Conservation (phyloP, 805 yeast species). For the Yarrowia divulgata region DNA sequence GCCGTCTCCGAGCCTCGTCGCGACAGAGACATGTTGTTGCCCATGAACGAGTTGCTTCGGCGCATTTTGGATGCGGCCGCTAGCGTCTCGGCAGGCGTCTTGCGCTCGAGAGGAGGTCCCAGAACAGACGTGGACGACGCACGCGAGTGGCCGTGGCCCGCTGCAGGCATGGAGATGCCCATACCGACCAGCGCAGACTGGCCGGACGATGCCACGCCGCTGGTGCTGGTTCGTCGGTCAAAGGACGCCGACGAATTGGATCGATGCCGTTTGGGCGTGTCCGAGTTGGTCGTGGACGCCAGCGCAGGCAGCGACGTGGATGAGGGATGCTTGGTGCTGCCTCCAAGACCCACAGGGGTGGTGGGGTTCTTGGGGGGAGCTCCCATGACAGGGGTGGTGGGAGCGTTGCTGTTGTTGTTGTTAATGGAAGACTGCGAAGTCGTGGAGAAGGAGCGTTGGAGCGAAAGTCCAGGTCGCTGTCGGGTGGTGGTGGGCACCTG, state of each 20-base stretch:
- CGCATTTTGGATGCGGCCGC: constrained; percentile 37
- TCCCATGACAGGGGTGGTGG: constrained; percentile 16
- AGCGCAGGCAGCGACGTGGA: constrained; percentile 30
- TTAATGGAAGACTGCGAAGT: constrained; percentile 1
- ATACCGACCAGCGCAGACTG: constrained; percentile 22
- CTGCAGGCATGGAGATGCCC: constrained; percentile 32
- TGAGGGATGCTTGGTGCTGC: constrained; percentile 33
- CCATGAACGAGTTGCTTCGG: constrained; percentile 38
- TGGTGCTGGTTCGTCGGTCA: constrained; percentile 8
- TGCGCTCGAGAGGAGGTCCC: constrained; percentile 39
- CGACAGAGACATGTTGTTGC: constrained; percentile 30
- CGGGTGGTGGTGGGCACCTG: constrained; percentile 38
- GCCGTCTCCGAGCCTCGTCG: constrained; percentile 39
- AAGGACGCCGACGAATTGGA: constrained; percentile 39
- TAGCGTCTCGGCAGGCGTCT: constrained; percentile 37
- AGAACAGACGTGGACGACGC: constrained; percentile 26
- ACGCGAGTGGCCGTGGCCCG: constrained; percentile 12
- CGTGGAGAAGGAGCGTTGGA: constrained; percentile 27
- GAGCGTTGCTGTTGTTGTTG: not conserved
- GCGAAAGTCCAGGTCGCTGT: constrained; percentile 8
- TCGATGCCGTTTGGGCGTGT: constrained; percentile 32
- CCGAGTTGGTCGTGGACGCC: constrained; percentile 31
- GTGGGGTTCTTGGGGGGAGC: constrained; percentile 8
- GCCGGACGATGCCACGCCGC: not conserved
- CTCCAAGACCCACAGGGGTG: constrained; percentile 16